Conservation (phyloP, 176 grass and related monocot genomes). For the Triticum timopheevii region DNA sequence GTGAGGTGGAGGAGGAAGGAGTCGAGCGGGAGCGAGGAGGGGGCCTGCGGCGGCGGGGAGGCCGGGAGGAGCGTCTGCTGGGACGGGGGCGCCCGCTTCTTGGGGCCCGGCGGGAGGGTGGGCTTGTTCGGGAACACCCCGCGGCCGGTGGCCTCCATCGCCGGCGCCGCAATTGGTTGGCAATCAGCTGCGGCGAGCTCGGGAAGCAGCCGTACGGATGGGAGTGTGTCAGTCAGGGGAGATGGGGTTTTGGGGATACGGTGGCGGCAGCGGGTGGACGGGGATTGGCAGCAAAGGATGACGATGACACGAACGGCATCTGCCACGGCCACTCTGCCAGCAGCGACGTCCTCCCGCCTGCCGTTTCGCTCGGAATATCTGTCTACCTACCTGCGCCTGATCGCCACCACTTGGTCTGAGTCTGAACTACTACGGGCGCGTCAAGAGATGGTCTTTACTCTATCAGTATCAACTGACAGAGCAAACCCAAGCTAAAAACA, state of each 20-base stretch:
- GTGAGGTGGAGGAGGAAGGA: conserved; percentile 75
- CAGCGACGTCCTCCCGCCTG: neutral
- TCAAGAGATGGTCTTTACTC: neutral
- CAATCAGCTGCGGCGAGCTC: neutral
- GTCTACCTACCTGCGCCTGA: neutral
- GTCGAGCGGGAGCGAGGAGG: conserved; percentile 61
- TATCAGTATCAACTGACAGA: neutral
- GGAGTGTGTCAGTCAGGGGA: neutral
- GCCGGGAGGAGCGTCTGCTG: conserved; percentile 28
- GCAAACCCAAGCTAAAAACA: neutral
- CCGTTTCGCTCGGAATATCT: conserved; percentile 15
- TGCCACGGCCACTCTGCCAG: neutral
- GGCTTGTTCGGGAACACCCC: conserved; percentile 64
- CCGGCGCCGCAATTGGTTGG: neutral
- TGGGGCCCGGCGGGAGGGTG: conserved; percentile 35
- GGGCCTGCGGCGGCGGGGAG: conserved; percentile 38
- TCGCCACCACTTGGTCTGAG: neutral
- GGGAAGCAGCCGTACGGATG: neutral
- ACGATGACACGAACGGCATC: neutral
- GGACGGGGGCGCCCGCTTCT: neutral
- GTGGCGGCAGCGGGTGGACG: conserved; percentile 52
- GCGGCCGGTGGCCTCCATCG: conserved; percentile 67
- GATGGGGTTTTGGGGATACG: conserved; percentile 45
- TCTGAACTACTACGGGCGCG: neutral
- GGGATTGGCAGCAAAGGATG: conserved; percentile 27